These are phyloP conservation scores for Pleomassaria siparia DNA, from an alignment of 2,329 filamentous ascomycete species.

Conservation along the genomic window DNA sequence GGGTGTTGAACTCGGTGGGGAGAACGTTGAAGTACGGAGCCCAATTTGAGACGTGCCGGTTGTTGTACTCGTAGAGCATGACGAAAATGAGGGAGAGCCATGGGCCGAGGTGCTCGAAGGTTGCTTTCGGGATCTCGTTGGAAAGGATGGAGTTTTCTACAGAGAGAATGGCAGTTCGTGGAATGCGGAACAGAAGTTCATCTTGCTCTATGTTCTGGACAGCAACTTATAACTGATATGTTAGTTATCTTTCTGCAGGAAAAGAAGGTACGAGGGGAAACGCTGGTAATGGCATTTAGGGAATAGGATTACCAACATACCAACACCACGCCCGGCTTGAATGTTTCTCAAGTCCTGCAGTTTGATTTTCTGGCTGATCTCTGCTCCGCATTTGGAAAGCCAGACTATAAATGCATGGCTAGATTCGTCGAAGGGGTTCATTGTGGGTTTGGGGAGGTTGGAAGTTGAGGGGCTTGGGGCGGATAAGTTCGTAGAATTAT, in stretches of 20 bases:
- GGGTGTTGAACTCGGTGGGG: constrained; percentile 71
- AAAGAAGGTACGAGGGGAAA: background rate
- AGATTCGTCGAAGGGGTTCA: constrained; percentile 44
- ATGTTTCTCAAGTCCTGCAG: constrained; percentile 59
- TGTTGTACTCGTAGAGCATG: constrained; percentile 74
- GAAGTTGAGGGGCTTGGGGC: constrained; percentile 3
- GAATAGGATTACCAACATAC: constrained; percentile 48
- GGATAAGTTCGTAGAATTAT: background rate
- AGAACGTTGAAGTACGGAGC: constrained; percentile 76
- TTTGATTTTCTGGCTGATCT: constrained; percentile 59
- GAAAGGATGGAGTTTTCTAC: constrained; percentile 71
- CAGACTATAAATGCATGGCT: constrained; percentile 59
- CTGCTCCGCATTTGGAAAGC: constrained; percentile 56
- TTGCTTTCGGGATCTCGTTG: constrained; percentile 48
- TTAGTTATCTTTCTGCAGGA: constrained; percentile 12
- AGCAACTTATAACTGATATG: constrained; percentile 64
- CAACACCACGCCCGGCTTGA: constrained; percentile 63
- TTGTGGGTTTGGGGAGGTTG: constrained; percentile 8
- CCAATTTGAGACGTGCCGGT: constrained; percentile 66
- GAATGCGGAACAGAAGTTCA: constrained; percentile 79
- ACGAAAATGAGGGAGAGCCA: constrained; percentile 69
- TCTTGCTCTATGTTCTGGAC: constrained; percentile 69
- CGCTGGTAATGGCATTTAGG: background rate
- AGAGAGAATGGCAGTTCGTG: constrained; percentile 70
- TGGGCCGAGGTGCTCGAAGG: constrained; percentile 44